Evolutionary conservation across 1,139 yeast species (phyloP).

Genomic region (Yamadazyma oceani): DNA sequence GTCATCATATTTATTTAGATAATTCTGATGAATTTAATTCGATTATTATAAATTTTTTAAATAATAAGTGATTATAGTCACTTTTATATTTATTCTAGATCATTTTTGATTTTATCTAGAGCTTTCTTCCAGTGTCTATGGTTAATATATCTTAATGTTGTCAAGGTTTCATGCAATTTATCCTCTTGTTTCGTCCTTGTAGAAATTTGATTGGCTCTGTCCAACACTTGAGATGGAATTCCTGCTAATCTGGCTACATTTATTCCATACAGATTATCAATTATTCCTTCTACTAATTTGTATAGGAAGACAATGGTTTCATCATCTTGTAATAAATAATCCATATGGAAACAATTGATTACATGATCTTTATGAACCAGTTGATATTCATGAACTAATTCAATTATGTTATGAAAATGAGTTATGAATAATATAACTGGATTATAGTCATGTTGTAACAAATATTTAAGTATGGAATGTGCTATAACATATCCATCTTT

Average conservation of each 20-base stretch:
- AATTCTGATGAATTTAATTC: constrained; percentile 37
- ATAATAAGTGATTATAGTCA: constrained; percentile 1
- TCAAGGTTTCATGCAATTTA: constrained; percentile 18
- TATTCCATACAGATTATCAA: constrained; percentile 70
- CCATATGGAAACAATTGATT: constrained; percentile 74
- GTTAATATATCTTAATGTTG: constrained; percentile 1
- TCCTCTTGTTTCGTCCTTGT: constrained; percentile 35
- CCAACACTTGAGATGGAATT: constrained; percentile 50
- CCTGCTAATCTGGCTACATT: constrained; percentile 77
- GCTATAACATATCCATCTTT: constrained; percentile 90
- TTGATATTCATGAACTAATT: constrained; percentile 41
- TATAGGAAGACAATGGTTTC: constrained; percentile 59
- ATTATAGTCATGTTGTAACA: constrained; percentile 42
- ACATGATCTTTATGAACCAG: constrained; percentile 11
- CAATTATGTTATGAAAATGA: constrained; percentile 75
- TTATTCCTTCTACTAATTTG: constrained; percentile 56
- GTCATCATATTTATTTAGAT: constrained; percentile 44
- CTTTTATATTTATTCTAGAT: background rate
- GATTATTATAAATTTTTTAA: constrained; percentile 25
- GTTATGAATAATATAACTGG: constrained; percentile 80
- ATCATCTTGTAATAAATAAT: constrained; percentile 50
- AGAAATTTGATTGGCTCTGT: constrained; percentile 50
- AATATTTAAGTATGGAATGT: constrained; percentile 66
- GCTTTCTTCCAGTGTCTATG: constrained; percentile 1
- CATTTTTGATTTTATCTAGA: constrained; percentile 3